These are phyloP conservation scores for Aspergillus novoparasiticus DNA, from an alignment of 2,329 filamentous ascomycete genomes.

Conservation along the genomic window DNA sequence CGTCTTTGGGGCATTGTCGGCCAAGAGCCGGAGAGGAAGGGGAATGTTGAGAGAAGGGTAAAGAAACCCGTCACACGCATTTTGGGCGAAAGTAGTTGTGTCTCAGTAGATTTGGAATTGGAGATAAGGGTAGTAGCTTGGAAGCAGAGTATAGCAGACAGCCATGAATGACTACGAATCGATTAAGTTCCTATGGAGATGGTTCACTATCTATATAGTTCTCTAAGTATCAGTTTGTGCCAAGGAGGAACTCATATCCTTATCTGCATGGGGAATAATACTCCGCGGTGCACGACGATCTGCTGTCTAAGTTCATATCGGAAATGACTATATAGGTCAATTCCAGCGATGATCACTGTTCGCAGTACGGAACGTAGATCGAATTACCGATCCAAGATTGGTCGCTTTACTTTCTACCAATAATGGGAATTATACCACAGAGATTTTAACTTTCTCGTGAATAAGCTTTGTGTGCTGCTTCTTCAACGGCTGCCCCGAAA, in stretches of 20 bases:
- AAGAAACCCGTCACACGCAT: not conserved
- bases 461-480: not conserved
- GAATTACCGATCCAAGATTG: not conserved
- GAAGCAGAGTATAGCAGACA: not conserved
- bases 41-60: not conserved
- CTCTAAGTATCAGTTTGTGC: not conserved
- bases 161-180: no score
- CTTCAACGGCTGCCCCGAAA: not conserved
- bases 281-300: not conserved
- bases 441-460: not conserved
- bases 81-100: not conserved
- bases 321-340: not conserved
- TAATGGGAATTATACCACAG: not conserved
- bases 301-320: not conserved
- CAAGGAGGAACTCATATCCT: not conserved
- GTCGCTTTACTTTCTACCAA: not conserved
- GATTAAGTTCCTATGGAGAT: not conserved
- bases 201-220: not conserved
- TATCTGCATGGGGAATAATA: not conserved
- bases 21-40: not conserved
- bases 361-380: not conserved
- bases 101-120: not conserved
- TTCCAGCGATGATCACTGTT: not conserved
- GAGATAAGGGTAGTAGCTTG: not conserved
- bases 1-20: not conserved